Evolutionary conservation across 495 filamentous ascomycete species (phyloP), one percentile per base, ranked within the genome.

Genomic region (Trichoderma orchidacearum): DNA sequence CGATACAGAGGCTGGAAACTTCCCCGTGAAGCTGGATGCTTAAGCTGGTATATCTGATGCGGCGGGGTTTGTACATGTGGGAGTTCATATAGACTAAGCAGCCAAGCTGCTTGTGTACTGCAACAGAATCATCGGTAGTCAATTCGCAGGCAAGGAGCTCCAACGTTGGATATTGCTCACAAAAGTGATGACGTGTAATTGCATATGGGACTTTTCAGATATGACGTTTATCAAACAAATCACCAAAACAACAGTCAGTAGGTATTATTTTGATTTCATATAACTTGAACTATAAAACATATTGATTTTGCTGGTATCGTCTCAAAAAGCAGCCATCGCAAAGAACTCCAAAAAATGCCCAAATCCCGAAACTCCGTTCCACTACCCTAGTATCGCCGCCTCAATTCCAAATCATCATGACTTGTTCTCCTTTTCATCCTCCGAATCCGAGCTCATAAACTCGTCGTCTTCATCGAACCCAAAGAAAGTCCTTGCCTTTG

Each of bases 401-500:
- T 21, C 15, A 13, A 34, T 3, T 5, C 31, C 30, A 5, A n/a
- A 17, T 29, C 5, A 30, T 38, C 13, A 51, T 21, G 35, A 51
- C 23, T 31, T 27, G 30, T 58, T 62, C 17, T 52, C 61, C 6
- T 61, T 66, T 29, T 71, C 65, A 28, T 83, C 82, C 23, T 87
- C 85, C 0, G 85, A 85, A 51, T 87, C 83, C 35, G 82, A 79
- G 62, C 84, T 92, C 85, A 90, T 89, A 56, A 88, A 92, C 61
- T 93, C 90, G 59, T 91, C 86, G 56, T 95, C 90, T 41, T 93
- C 89, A 65, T 95, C 90, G 63, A 93, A 96, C 3, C 90, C 90
- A 59, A 87, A 82, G 64, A 87, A 93, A 9, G 72, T 81, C 59
- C 73, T 66, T 3, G 72, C 69, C 50, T 65, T 75, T 57, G 58